A percentile compares a stretch with the other conserved stretches of the same genome.
Evolutionary conservation across 495 filamentous ascomycete species (phyloP).

Genomic region (Annulohypoxylon stygium): DNA sequence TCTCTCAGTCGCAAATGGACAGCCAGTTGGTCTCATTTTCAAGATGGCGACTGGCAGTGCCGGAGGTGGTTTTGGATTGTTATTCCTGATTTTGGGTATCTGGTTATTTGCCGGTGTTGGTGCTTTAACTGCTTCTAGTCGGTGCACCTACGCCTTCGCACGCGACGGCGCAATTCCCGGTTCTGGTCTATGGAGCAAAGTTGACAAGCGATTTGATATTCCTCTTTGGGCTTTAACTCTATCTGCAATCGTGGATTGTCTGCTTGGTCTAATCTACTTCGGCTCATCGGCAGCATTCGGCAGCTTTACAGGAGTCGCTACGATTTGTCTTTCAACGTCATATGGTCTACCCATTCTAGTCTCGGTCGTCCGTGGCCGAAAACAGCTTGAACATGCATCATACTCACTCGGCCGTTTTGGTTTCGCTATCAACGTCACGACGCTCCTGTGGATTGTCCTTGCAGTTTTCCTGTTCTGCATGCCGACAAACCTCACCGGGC

Average conservation of each 20-base stretch:
- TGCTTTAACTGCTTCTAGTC: conserved; percentile 68
- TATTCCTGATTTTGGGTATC: conserved; percentile 79
- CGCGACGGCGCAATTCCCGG: conserved; percentile 76
- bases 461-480: conserved; percentile 73
- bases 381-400: conserved; percentile 62
- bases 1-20: conserved; percentile 66
- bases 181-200: conserved; percentile 72
- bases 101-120: conserved; percentile 71
- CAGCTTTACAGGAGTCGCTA: conserved; percentile 72
- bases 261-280: conserved; percentile 70
- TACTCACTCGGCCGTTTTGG: conserved; percentile 69
- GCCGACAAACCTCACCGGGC: conserved; percentile 65
- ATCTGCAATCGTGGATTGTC: conserved; percentile 68
- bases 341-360: conserved; percentile 74
- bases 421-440: conserved; percentile 65
- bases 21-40: conserved; percentile 70
- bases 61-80: conserved; percentile 76
- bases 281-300: conserved; percentile 71
- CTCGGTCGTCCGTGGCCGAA: conserved; percentile 53
- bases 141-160: conserved; percentile 73
- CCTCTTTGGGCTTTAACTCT: conserved; percentile 71
- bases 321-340: conserved; percentile 74
- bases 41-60: conserved; percentile 70
- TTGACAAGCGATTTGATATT: conserved; percentile 62
- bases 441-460: conserved; percentile 67